phyloP scores from a whole-genome alignment of 2,329 filamentous ascomycete genomes.

The Ophidiomyces ophidiicola region DNA sequence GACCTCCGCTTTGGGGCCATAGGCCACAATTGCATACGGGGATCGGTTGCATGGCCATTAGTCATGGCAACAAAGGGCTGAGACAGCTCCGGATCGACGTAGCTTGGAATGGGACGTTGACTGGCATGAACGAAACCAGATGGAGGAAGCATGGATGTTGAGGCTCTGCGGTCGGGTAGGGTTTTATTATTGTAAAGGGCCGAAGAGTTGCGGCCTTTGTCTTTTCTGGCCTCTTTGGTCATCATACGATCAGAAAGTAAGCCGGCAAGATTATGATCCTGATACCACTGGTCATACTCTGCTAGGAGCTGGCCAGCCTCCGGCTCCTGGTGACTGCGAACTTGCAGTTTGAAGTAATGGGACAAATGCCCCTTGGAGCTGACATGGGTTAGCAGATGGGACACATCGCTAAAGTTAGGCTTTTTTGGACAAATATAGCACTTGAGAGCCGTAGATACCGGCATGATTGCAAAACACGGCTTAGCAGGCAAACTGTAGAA shows the following conservation, averaged over 20 bases:
- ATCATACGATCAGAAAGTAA: constrained; percentile 67
- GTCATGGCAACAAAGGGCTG: constrained; percentile 10
- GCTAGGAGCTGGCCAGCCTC: constrained; percentile 51
- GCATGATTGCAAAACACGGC: constrained; percentile 11
- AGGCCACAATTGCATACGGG: constrained; percentile 11
- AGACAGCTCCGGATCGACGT: constrained; percentile 15
- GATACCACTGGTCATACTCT: constrained; percentile 68
- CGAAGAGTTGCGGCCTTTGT: constrained; percentile 20
- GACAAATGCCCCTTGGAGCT: constrained; percentile 86
- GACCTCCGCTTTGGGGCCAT: not conserved
- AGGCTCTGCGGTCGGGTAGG: constrained; percentile 1
- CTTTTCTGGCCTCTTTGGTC: constrained; percentile 59
- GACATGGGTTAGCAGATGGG: constrained; percentile 83
- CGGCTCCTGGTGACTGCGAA: constrained; percentile 56
- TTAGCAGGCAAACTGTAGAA: not conserved
- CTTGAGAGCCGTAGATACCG: constrained; percentile 48
- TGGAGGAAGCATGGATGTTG: constrained; percentile 5
- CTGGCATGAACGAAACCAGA: not conserved
- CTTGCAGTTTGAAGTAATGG: constrained; percentile 67
- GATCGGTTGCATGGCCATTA: constrained; percentile 3
- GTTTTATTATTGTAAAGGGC: constrained; percentile 2
- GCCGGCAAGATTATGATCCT: constrained; percentile 54
- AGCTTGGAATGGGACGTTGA: constrained; percentile 9
- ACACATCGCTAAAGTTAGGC: constrained; percentile 76
- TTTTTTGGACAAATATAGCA: constrained; percentile 75